These are phyloP conservation scores for Globisporangium emineosum DNA, from an alignment of 352 stramenopile genomes.

Conservation along the genomic window DNA sequence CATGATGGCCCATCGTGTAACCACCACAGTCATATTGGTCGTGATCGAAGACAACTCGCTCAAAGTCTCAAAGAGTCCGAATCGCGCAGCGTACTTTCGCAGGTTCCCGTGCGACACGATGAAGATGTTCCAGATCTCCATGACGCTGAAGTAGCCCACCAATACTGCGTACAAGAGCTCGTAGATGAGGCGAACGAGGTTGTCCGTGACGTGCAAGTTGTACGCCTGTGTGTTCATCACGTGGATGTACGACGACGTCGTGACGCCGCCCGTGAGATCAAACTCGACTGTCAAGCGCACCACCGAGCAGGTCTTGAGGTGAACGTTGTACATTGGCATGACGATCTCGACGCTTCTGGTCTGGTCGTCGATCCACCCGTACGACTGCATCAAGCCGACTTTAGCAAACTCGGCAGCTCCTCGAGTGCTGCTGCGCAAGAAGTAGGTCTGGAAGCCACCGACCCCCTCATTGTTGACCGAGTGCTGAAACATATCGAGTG, in stretches of 20 bases:
- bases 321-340: slow-evolving; percentile 58
- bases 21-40: slow-evolving; percentile 43
- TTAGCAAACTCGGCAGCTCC: slow-evolving; percentile 27
- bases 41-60: slow-evolving; percentile 58
- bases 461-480: slow-evolving; percentile 28
- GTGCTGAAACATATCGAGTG: slow-evolving; percentile 60
- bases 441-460: slow-evolving; percentile 54
- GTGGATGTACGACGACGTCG: slow-evolving; percentile 35
- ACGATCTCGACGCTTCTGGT: slow-evolving; percentile 47
- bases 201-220: slow-evolving; percentile 46
- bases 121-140: slow-evolving; percentile 58
- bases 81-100: slow-evolving; percentile 42
- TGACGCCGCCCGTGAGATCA: slow-evolving; percentile 49
- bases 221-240: slow-evolving; percentile 63
- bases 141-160: slow-evolving; percentile 51
- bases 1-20: slow-evolving; percentile 44
- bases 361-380: slow-evolving; percentile 55
- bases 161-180: slow-evolving; percentile 42
- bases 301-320: slow-evolving; percentile 52
- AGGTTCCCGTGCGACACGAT: slow-evolving; percentile 46
- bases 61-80: slow-evolving; percentile 56
- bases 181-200: slow-evolving; percentile 40
- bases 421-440: slow-evolving; percentile 40
- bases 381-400: slow-evolving; percentile 36
- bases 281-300: slow-evolving; percentile 53